Evolutionary conservation across 2,329 filamentous ascomycete species (phyloP).

Genomic region (Penicillium psychrosexuale): DNA sequence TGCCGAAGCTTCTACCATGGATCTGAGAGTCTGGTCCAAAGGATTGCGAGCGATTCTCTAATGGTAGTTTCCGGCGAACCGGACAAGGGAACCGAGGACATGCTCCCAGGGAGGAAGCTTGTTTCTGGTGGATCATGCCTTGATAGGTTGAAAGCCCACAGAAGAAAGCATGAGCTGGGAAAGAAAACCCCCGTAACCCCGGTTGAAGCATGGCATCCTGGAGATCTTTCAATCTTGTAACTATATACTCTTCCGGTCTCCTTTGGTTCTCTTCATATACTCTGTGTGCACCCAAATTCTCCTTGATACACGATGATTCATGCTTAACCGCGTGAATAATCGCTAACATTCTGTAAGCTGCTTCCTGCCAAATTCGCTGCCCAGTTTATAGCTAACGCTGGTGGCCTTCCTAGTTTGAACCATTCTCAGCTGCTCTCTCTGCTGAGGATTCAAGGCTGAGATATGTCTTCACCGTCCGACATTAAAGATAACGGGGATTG

Average conservation of each 20-base stretch:
- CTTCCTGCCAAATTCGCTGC: neutral
- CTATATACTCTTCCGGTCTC: neutral
- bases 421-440: neutral
- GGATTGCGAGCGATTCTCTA: slow-evolving; percentile 7
- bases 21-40: neutral
- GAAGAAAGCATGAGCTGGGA: slow-evolving; percentile 2
- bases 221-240: neutral
- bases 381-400: neutral
- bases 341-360: neutral
- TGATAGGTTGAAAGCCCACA: slow-evolving; percentile 12
- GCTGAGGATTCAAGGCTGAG: neutral
- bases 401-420: neutral
- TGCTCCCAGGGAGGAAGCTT: slow-evolving; percentile 6
- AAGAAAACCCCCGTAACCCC: neutral
- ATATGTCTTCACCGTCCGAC: slow-evolving; percentile 10
- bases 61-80: slow-evolving; percentile 24
- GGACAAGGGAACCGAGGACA: slow-evolving; percentile 19
- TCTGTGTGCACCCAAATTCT: neutral
- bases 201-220: slow-evolving; percentile 7
- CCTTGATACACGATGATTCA: neutral
- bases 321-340: neutral
- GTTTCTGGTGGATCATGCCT: neutral
- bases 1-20: slow-evolving; percentile 8
- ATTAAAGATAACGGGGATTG: slow-evolving; percentile 10
- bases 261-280: neutral